Base-by-base conservation (phyloP, 139 green algal genomes). In the Auxenochlorella pyrenoidosa region DNA sequence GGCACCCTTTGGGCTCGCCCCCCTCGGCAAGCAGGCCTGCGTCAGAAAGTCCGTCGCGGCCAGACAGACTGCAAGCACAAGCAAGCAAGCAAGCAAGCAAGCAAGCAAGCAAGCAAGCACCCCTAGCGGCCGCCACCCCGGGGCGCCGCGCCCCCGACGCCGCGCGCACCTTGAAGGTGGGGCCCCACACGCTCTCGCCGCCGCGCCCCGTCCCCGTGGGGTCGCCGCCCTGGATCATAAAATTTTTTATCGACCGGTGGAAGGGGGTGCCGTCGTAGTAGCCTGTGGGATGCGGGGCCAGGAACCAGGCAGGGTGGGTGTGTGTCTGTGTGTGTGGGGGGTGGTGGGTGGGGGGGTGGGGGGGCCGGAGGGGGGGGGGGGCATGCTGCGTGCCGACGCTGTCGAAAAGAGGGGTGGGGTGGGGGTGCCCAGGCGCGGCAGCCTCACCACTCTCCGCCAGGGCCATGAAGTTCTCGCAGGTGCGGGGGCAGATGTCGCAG, bases 391-490 rank as follows among this genome's bases (percentile, higher is more conserved):
- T n/a, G n/a, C n/a, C n/a, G n/a, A n/a, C n/a, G n/a, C n/a, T n/a
- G n/a, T n/a, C n/a, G n/a, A n/a, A n/a, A n/a, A n/a, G n/a, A n/a
- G n/a, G n/a, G n/a, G n/a, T n/a, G n/a, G n/a, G n/a, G n/a, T n/a
- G n/a, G n/a, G n/a, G n/a, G n/a, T n/a, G n/a, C n/a, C n/a, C n/a
- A n/a, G n/a, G n/a, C n/a, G n/a, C n/a, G n/a, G n/a, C n/a, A n/a
- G n/a, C n/a, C 80, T 44, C 66, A 86, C 66, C 94, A 75, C 93
- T 91, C 86, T 96, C 94, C 26, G 89, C 93, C 75, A 99, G 93
- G 32, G 92, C 94, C 32, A 99, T 77, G 90, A 99, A 99, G 93
- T 99, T 99, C 88, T 99, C 97, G 89, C 95, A 98, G 34, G 97
- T 97, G 60, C 92, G 82, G 1, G 97, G 97, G 34, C 86, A 93